Percentiles rank a stretch among this genome's conserved stretches.
These are phyloP conservation scores for Hippophae tibetana DNA, from an alignment of 306 rosid species.

Conservation along the genomic window DNA sequence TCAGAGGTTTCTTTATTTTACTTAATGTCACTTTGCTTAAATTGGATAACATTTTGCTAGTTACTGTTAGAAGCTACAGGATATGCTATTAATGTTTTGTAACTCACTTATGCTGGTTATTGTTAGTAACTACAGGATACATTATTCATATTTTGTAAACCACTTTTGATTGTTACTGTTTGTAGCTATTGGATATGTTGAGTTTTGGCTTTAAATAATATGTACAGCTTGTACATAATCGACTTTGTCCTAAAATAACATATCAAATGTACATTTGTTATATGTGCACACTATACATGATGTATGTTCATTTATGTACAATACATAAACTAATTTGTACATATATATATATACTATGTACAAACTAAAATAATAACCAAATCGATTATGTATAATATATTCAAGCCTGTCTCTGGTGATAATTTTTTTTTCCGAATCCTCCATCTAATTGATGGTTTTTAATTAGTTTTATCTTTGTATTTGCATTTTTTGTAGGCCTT, in stretches of 20 bases:
- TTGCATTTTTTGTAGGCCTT: constrained; percentile 46
- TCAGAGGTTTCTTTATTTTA: constrained; percentile 46
- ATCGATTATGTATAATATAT: no score
- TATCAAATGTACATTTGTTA: no score
- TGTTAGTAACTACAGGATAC: background rate
- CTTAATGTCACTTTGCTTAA: background rate
- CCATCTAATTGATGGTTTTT: background rate
- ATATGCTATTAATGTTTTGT: constrained; percentile 1
- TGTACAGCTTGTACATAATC: no score
- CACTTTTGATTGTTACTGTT: background rate
- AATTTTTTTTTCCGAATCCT: background rate
- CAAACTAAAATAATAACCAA: no score
- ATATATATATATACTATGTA: no score
- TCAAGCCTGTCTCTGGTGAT: no score
- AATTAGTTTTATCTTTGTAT: constrained; percentile 9
- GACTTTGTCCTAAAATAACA: no score
- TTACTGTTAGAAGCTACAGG: background rate
- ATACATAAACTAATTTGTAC: no score
- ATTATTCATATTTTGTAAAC: no score
- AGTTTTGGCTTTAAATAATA: no score
- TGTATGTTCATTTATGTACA: no score
- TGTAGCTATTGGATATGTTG: background rate
- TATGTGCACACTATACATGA: no score
- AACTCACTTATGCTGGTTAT: background rate
- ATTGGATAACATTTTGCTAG: background rate